These are phyloP conservation scores for Malus sylvestris DNA, from an alignment of 306 rosid genomes.

Conservation along the genomic window DNA sequence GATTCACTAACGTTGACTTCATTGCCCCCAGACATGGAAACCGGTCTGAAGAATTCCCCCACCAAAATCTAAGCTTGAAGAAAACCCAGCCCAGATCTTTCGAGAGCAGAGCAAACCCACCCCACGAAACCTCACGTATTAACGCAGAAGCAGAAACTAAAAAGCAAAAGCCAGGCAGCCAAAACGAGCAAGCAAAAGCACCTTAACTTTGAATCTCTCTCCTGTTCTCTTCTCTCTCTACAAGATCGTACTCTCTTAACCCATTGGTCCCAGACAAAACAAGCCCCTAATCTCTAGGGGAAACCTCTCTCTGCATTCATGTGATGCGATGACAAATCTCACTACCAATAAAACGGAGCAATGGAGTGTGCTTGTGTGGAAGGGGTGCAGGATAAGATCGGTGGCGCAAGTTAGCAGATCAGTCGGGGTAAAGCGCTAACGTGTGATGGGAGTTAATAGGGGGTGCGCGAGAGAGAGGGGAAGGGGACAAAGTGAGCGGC, in stretches of 20 bases:
- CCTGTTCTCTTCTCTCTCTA: neutral
- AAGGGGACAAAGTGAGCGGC: constrained; percentile 42
- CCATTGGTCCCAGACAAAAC: constrained; percentile 4
- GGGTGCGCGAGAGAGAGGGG: neutral
- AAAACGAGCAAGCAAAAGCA: neutral
- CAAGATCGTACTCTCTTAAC: constrained; percentile 12
- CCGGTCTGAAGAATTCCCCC: neutral
- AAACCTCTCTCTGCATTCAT: neutral
- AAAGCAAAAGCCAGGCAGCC: neutral
- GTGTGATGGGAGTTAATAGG: neutral
- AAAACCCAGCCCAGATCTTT: constrained; percentile 26
- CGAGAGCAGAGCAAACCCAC: neutral
- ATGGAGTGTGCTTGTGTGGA: neutral
- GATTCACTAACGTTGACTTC: constrained; percentile 68
- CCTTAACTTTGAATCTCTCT: neutral
- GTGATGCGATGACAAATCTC: constrained; percentile 5
- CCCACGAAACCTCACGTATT: constrained; percentile 4
- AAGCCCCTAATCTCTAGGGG: constrained; percentile 17
- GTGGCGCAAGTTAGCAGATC: neutral
- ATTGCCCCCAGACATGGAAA: constrained; percentile 61
- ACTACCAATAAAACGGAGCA: constrained; percentile 9
- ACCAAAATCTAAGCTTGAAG: neutral
- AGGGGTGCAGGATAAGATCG: neutral
- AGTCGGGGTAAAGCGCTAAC: fast-evolving
- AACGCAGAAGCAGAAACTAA: neutral